These are phyloP conservation scores for Parmelia sp. DNA, from an alignment of 495 filamentous ascomycete genomes.

Conservation along the genomic window DNA sequence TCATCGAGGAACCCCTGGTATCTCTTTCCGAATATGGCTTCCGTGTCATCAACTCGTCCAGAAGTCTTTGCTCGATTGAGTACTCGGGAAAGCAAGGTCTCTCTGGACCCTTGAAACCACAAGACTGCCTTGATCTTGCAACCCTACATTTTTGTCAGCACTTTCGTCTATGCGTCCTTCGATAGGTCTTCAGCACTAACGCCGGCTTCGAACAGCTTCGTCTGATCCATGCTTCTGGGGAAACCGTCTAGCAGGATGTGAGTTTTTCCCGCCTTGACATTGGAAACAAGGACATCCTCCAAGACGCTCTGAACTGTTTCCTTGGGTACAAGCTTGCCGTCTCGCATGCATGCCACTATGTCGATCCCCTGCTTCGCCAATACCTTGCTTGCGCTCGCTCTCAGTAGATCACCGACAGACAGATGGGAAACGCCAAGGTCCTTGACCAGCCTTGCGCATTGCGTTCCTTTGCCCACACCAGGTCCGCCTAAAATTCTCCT, in stretches of 20 bases:
- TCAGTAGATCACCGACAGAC: constrained; percentile 38
- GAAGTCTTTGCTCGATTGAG: constrained; percentile 13
- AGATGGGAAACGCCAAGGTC: constrained; percentile 21
- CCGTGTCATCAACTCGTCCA: constrained; percentile 16
- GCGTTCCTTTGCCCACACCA: constrained; percentile 38
- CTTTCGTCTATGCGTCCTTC: no score
- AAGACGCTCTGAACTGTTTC: constrained; percentile 20
- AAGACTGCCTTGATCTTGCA: constrained; percentile 12
- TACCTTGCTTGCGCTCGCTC: constrained; percentile 16
- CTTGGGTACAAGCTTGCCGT: constrained; percentile 28
- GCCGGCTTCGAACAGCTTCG: constrained; percentile 27
- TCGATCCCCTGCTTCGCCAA: not conserved
- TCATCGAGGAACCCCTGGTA: constrained; percentile 10
- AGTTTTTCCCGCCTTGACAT: constrained; percentile 18
- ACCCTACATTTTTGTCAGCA: not conserved
- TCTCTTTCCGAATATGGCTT: constrained; percentile 14
- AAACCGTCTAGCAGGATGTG: constrained; percentile 37
- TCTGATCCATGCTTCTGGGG: constrained; percentile 33
- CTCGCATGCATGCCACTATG: constrained; percentile 25
- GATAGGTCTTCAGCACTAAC: constrained; percentile 18
- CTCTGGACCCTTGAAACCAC: constrained; percentile 5
- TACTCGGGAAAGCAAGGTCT: constrained; percentile 2
- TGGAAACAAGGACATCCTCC: constrained; percentile 17
- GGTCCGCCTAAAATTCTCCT: constrained; percentile 29
- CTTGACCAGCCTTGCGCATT: constrained; percentile 26